phyloP scores from a whole-genome alignment of 306 rosid species.

The Cucurbita moschata region DNA sequence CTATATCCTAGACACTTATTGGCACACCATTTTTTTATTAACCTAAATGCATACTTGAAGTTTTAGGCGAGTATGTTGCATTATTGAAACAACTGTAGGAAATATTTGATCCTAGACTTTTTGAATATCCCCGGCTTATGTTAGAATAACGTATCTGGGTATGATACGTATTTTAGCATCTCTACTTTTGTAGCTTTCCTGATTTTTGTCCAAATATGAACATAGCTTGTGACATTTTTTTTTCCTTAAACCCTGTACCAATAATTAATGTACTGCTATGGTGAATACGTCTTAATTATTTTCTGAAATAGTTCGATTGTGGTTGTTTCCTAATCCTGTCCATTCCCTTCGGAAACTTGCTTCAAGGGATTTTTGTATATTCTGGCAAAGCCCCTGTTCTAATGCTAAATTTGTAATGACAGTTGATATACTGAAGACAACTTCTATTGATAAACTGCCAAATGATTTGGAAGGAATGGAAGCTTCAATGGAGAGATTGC shows the following conservation, averaged over 20 bases:
- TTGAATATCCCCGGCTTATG: background rate
- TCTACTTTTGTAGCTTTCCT: background rate
- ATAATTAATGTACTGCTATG: background rate
- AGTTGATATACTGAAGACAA: slow-evolving; percentile 69
- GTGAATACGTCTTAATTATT: background rate
- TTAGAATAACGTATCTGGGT: background rate
- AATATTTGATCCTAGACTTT: background rate
- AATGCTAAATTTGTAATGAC: slow-evolving; percentile 8
- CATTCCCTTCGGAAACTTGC: background rate
- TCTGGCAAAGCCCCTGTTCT: background rate
- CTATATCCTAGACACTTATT: background rate
- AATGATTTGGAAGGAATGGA: slow-evolving; percentile 98
- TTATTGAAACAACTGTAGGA: background rate
- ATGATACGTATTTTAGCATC: background rate
- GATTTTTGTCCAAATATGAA: background rate
- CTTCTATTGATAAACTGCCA: slow-evolving; percentile 78
- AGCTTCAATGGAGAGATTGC: slow-evolving; percentile 74
- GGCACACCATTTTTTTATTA: background rate
- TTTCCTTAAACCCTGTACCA: background rate
- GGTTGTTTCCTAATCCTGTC: background rate
- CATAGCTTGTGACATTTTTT: background rate
- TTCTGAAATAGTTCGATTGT: background rate
- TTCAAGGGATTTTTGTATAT: background rate
- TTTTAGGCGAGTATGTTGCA: background rate
- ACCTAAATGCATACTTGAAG: background rate